These are phyloP conservation scores for Fusarium albosuccineum DNA, from an alignment of 2,329 filamentous ascomycete species.

Conservation along the genomic window DNA sequence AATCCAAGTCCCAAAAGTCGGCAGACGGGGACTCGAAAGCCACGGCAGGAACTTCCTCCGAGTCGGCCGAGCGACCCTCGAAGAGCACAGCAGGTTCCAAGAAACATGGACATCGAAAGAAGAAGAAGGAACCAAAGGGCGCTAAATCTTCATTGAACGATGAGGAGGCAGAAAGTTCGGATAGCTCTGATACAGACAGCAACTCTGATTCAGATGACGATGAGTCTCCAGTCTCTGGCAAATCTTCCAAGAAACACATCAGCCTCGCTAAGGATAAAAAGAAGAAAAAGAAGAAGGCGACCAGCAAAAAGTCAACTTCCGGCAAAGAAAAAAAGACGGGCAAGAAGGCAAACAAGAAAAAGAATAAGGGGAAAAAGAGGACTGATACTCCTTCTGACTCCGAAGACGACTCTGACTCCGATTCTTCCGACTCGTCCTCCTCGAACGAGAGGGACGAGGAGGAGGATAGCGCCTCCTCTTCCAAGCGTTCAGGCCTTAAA, in stretches of 20 bases:
- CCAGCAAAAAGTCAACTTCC: constrained; percentile 11
- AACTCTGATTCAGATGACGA: constrained; percentile 35
- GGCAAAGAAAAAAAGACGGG: constrained; percentile 27
- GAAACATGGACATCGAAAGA: constrained; percentile 28
- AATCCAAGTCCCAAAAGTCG: constrained; percentile 25
- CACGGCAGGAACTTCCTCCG: constrained; percentile 18
- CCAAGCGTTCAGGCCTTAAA: constrained; percentile 38
- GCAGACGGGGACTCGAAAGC: constrained; percentile 22
- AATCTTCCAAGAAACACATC: constrained; percentile 29
- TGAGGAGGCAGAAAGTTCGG: constrained; percentile 26
- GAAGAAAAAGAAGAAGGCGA: constrained; percentile 28
- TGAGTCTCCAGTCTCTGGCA: constrained; percentile 12
- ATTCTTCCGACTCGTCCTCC: constrained; percentile 42
- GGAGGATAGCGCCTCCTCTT: constrained; percentile 16
- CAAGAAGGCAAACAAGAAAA: constrained; percentile 27
- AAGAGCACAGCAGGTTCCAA: constrained; percentile 27
- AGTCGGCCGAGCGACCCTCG: constrained; percentile 17
- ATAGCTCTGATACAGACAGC: constrained; percentile 23
- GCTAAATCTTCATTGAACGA: constrained; percentile 10
- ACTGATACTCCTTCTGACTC: constrained; percentile 16
- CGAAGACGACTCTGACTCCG: constrained; percentile 42
- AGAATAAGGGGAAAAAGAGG: constrained; percentile 21
- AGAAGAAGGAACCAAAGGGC: constrained; percentile 24
- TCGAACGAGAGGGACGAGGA: constrained; percentile 36
- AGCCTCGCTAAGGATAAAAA: constrained; percentile 20